Evolutionary conservation across 768 basidiomycete species (phyloP).

Genomic region (Termitomyces sp.): DNA sequence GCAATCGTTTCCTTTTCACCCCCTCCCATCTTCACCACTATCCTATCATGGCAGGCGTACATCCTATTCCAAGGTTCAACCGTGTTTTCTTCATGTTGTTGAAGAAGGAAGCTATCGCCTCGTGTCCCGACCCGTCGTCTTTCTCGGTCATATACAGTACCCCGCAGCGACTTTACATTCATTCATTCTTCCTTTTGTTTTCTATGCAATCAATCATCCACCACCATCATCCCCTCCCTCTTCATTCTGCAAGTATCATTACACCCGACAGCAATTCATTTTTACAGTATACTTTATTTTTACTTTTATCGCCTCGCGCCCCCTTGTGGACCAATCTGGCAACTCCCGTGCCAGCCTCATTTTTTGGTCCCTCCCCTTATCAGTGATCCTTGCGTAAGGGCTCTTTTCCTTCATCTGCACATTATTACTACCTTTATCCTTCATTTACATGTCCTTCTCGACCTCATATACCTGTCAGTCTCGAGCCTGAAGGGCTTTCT

Average conservation of each 20-base stretch:
- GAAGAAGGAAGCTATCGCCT: conserved; percentile 20
- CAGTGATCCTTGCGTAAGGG: conserved; percentile 17
- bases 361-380: conserved; percentile 25
- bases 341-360: conserved; percentile 22
- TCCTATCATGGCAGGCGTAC: conserved; percentile 45
- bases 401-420: conserved; percentile 25
- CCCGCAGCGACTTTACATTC: conserved; percentile 35
- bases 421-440: conserved; percentile 36
- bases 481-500: conserved; percentile 19
- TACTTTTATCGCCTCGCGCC: conserved; percentile 59
- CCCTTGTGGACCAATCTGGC: conserved; percentile 33
- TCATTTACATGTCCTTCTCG: conserved; percentile 15
- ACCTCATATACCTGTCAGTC: conserved; percentile 18
- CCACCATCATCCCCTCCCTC: conserved; percentile 42
- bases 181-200: conserved; percentile 34
- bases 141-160: conserved; percentile 37
- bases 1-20: conserved; percentile 48
- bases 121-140: conserved; percentile 27
- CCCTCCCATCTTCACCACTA: conserved; percentile 36
- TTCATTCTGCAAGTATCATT: conserved; percentile 34
- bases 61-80: conserved; percentile 36
- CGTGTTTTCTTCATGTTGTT: conserved; percentile 24
- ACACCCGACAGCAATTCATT: conserved; percentile 48
- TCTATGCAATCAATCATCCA: conserved; percentile 52
- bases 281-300: conserved; percentile 77